These are phyloP conservation scores for Perkinsus marinus DNA, from an alignment of 169 alveolate species.

Conservation along the genomic window DNA sequence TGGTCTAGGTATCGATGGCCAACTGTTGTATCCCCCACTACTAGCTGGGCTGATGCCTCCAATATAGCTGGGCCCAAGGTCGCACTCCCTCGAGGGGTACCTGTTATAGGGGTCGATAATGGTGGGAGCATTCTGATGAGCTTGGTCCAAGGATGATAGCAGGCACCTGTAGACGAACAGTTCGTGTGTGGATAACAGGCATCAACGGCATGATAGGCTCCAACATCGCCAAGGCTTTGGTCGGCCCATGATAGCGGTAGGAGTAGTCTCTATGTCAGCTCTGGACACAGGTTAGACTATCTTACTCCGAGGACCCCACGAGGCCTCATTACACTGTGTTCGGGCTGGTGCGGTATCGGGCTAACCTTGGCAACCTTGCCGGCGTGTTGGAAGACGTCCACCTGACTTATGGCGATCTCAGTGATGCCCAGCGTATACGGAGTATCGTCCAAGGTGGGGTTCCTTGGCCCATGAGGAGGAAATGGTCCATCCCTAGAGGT, in stretches of 20 bases:
- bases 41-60: neutral
- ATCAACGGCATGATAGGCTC: neutral
- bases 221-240: neutral
- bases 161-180: neutral
- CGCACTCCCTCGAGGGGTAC: neutral
- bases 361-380: neutral
- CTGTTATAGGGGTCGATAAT: neutral
- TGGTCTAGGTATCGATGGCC: neutral
- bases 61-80: neutral
- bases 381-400: neutral
- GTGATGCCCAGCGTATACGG: neutral
- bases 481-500: neutral
- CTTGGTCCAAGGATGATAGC: neutral
- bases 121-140: neutral
- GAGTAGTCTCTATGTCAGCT: neutral
- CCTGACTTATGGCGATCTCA: neutral
- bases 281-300: neutral
- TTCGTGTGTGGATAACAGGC: neutral
- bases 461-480: neutral
- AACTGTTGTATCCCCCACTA: neutral
- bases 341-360: neutral
- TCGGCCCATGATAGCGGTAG: neutral
- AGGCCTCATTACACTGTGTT: neutral
- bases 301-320: neutral
- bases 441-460: neutral